phyloP scores from a whole-genome alignment of 2,329 filamentous ascomycete genomes.

The Fusarium praegraminearum region DNA sequence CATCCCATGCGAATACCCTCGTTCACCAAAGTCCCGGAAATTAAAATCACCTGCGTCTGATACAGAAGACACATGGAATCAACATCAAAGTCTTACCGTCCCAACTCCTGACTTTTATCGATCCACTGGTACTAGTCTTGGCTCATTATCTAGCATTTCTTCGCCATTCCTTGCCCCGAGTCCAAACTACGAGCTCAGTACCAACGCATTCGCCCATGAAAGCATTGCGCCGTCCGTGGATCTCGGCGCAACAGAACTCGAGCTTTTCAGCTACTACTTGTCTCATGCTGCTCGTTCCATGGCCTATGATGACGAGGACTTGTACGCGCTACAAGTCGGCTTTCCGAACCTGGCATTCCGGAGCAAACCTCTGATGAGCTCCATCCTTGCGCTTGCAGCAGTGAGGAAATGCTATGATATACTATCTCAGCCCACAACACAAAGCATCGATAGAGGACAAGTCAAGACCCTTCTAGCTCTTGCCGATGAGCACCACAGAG shows the following conservation, averaged over 20 bases:
- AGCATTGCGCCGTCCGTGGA: not conserved
- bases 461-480: constrained; percentile 42
- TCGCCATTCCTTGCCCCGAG: constrained; percentile 11
- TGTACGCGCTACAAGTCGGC: constrained; percentile 56
- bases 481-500: constrained; percentile 54
- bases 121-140: not conserved
- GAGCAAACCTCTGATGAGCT: constrained; percentile 56
- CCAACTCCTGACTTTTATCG: not conserved
- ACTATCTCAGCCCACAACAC: constrained; percentile 3
- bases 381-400: constrained; percentile 57
- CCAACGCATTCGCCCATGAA: not conserved
- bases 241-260: constrained; percentile 50
- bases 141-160: constrained; percentile 5
- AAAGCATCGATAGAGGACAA: not conserved
- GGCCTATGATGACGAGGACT: constrained; percentile 54
- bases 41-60: not conserved
- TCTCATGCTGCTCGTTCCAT: constrained; percentile 55
- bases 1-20: constrained; percentile 32
- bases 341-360: constrained; percentile 58
- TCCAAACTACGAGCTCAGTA: not conserved
- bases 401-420: constrained; percentile 56
- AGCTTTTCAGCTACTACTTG: constrained; percentile 57
- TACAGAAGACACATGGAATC: not conserved
- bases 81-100: not conserved
- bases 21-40: not conserved